Evolutionary conservation across 2,329 filamentous ascomycete species (phyloP).

Genomic region (Botryotinia narcissicola): DNA sequence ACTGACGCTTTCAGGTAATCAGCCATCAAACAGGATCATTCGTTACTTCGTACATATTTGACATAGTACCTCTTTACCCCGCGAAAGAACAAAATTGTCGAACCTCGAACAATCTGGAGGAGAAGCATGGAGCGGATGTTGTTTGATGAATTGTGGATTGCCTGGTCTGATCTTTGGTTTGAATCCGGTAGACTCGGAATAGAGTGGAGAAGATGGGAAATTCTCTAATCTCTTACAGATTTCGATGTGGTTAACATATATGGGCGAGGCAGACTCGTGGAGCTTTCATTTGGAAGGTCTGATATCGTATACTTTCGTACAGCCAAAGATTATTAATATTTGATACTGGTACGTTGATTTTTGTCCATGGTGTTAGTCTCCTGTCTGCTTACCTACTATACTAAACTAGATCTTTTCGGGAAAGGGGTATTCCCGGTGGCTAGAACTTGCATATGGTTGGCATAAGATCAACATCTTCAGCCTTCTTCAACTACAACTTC

Average conservation of each 20-base stretch:
- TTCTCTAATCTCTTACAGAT: background rate
- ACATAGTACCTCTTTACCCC: background rate
- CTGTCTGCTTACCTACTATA: background rate
- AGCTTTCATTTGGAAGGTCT: background rate
- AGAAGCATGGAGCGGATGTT: background rate
- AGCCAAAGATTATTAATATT: background rate
- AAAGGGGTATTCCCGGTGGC: constrained; percentile 2
- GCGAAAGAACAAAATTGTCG: background rate
- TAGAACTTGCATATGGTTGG: background rate
- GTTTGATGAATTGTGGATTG: constrained; percentile 16
- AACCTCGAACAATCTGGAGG: constrained; percentile 1
- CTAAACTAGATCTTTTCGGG: background rate
- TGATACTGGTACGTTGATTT: background rate
- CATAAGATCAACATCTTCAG: constrained; percentile 2
- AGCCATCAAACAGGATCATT: background rate
- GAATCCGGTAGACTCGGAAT: background rate
- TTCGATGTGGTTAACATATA: background rate
- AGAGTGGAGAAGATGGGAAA: constrained; percentile 7
- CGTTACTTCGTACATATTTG: background rate
- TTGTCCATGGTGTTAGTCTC: background rate
- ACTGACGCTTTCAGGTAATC: background rate
- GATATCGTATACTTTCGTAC: too few relatives aligned
- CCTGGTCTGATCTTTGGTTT: background rate
- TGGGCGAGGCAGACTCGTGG: background rate
- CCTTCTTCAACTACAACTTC: constrained; percentile 1